Conservation (phyloP, 345 rosid species). For the Gossypium thurberi region DNA sequence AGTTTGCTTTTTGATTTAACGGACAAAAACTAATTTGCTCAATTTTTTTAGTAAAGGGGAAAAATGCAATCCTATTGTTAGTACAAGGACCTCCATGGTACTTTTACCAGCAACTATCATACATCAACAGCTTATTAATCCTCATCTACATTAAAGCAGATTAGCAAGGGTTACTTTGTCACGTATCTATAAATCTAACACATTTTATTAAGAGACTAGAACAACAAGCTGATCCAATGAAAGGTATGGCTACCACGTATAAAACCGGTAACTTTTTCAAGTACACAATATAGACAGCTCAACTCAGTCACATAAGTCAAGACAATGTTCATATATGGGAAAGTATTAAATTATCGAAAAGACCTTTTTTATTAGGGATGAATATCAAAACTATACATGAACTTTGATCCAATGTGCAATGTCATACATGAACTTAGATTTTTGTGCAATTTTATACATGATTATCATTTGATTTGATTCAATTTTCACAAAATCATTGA, state of each 20-base stretch:
- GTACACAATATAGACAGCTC: neutral
- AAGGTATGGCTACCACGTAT: neutral
- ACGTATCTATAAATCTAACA: neutral
- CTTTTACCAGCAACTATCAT: neutral
- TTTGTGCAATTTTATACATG: no score
- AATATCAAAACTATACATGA: no score
- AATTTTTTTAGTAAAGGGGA: no score
- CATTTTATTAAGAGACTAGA: neutral
- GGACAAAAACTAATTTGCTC: no score
- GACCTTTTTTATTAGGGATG: no score
- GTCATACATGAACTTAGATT: no score
- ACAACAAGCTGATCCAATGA: neutral
- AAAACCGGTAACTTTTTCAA: neutral
- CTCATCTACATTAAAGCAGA: neutral
- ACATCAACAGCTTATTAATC: neutral
- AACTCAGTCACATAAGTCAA: constrained; percentile 1
- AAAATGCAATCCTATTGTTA: no score
- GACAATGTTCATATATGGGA: neutral
- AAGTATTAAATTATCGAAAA: neutral
- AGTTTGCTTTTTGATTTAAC: no score
- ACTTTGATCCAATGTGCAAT: no score
- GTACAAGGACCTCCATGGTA: no score
- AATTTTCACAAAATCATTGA: no score
- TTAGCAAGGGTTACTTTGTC: neutral
- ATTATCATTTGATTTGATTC: no score